Conservation (phyloP, 1,284 basidiomycete species). For the Xanthoconium separans region DNA sequence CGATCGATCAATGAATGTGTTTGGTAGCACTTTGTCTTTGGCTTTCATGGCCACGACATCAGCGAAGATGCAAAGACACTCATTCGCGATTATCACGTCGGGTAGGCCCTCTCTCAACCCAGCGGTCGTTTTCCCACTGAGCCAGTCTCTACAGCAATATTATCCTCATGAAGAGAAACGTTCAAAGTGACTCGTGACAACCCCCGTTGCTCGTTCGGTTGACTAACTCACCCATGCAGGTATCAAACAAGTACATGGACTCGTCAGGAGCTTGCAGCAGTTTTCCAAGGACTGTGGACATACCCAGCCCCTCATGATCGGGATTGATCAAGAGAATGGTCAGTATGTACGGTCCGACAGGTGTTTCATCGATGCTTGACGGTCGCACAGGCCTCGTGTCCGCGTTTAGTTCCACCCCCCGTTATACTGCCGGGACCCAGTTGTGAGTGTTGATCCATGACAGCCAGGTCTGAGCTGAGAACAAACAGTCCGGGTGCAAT, state of each 20-base stretch:
- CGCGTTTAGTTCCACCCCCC: constrained; percentile 50
- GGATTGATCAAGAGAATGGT: constrained; percentile 75
- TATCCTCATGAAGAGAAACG: constrained; percentile 68
- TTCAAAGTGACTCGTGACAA: constrained; percentile 43
- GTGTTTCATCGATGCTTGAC: not conserved
- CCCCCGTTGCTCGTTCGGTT: not conserved
- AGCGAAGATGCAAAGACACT: constrained; percentile 54
- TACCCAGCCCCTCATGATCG: constrained; percentile 55
- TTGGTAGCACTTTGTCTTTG: constrained; percentile 64
- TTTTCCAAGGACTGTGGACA: constrained; percentile 60
- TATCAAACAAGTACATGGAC: constrained; percentile 46
- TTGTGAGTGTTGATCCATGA: constrained; percentile 43
- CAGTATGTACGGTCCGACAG: constrained; percentile 4
- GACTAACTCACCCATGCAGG: constrained; percentile 35
- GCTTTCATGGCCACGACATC: constrained; percentile 58
- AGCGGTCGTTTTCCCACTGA: not conserved
- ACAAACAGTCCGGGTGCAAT: constrained; percentile 65
- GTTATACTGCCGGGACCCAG: constrained; percentile 52
- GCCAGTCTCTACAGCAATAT: constrained; percentile 44
- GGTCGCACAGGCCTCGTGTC: constrained; percentile 54
- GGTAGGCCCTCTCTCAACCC: constrained; percentile 32
- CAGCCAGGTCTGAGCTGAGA: not conserved
- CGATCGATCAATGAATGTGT: not conserved
- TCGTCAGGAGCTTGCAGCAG: constrained; percentile 50
- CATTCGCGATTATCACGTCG: constrained; percentile 61